phyloP scores from a whole-genome alignment of 2,329 filamentous ascomycete genomes.

The Colletotrichum spaethianum region DNA sequence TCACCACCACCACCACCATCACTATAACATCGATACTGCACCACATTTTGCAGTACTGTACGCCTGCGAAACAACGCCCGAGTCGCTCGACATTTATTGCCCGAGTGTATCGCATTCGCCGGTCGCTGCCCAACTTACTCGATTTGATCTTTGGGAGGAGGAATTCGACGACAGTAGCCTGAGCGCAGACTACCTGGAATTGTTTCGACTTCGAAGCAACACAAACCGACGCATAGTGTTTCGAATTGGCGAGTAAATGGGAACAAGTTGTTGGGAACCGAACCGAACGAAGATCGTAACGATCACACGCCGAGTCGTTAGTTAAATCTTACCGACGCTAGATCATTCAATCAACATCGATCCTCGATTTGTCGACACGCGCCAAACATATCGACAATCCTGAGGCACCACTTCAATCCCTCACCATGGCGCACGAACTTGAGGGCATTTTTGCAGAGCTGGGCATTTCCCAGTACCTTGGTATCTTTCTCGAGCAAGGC shows the following conservation, averaged over 20 bases:
- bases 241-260: constrained; percentile 18
- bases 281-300: constrained; percentile 3
- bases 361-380: neutral
- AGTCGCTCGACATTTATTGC: neutral
- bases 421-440: constrained; percentile 70
- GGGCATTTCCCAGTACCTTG: constrained; percentile 83
- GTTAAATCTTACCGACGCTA: neutral
- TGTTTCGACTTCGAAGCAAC: constrained; percentile 36
- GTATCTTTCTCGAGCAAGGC: constrained; percentile 81
- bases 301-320: neutral
- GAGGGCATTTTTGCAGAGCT: constrained; percentile 79
- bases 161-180: constrained; percentile 11
- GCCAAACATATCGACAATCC: neutral
- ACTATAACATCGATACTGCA: neutral
- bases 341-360: neutral
- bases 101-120: neutral
- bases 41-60: neutral
- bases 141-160: neutral
- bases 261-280: constrained; percentile 11
- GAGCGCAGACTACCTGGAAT: constrained; percentile 9
- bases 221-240: constrained; percentile 4
- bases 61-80: neutral
- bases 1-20: neutral
- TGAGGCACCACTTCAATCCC: neutral
- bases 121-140: neutral